phyloP scores from a whole-genome alignment of 2,329 filamentous ascomycete genomes.

The Helminthosporium solani region DNA sequence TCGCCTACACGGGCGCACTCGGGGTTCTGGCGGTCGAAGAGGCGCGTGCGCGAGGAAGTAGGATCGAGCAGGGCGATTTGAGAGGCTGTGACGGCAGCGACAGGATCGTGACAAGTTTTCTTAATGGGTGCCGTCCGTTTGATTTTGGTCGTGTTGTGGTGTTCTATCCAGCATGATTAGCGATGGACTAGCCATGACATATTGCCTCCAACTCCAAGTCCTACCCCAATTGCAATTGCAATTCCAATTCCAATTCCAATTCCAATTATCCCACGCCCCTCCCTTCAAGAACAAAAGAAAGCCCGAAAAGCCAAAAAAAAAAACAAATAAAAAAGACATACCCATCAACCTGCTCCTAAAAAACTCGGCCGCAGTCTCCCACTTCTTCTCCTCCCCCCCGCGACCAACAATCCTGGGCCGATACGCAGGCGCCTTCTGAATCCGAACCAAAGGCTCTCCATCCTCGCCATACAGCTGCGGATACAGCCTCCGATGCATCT shows the following conservation, averaged over 20 bases:
- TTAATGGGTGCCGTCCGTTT: slow-evolving; percentile 47
- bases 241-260: too few species aligned
- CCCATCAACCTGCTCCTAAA: not conserved
- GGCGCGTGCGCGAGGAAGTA: slow-evolving; percentile 73
- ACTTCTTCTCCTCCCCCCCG: not conserved
- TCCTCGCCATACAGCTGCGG: slow-evolving; percentile 10
- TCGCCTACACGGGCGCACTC: slow-evolving; percentile 84
- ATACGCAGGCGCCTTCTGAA: not conserved
- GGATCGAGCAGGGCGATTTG: slow-evolving; percentile 80
- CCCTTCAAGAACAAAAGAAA: too few species aligned
- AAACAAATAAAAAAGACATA: not conserved
- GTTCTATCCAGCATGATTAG: too few species aligned
- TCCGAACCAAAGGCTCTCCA: slow-evolving; percentile 1
- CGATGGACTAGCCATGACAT: too few species aligned
- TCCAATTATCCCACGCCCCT: too few species aligned
- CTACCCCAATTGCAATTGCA: too few species aligned
- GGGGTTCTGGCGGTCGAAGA: slow-evolving; percentile 76
- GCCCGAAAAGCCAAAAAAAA: too few species aligned
- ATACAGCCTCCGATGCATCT: slow-evolving; percentile 14
- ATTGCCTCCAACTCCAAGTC: too few species aligned
- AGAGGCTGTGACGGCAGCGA: slow-evolving; percentile 64
- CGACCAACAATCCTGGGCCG: not conserved
- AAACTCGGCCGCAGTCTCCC: slow-evolving; percentile 4
- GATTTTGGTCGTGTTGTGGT: slow-evolving; percentile 1
- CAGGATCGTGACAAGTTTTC: slow-evolving; percentile 63